Conservation (phyloP, 1,139 yeast genomes). For the Debaryomyces sp. region DNA sequence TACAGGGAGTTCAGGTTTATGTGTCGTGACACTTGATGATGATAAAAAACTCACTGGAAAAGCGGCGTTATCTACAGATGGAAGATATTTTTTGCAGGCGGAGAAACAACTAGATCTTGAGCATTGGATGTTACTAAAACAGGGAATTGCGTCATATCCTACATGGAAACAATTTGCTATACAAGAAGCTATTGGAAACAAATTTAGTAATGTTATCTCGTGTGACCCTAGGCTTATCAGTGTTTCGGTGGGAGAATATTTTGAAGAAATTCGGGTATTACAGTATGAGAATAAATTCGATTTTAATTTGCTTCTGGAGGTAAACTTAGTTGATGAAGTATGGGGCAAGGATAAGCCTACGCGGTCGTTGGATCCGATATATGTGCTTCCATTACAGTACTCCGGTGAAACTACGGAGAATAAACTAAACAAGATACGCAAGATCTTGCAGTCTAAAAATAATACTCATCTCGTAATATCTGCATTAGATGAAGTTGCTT, state of each 20-base stretch:
- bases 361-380: conserved; percentile 42
- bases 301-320: conserved; percentile 34
- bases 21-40: conserved; percentile 48
- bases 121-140: conserved; percentile 42
- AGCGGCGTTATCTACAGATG: conserved; percentile 58
- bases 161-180: conserved; percentile 43
- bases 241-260: conserved; percentile 37
- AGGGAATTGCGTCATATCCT: conserved; percentile 38
- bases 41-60: conserved; percentile 33
- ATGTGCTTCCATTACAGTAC: conserved; percentile 39
- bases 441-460: conserved; percentile 20
- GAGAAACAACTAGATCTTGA: conserved; percentile 39
- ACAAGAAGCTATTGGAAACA: conserved; percentile 33
- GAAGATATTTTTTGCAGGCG: conserved; percentile 56
- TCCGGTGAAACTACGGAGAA: conserved; percentile 45
- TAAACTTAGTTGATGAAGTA: conserved; percentile 41
- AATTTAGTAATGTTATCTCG: conserved; percentile 40
- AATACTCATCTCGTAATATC: conserved; percentile 39
- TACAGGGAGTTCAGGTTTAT: conserved; percentile 61
- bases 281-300: conserved; percentile 23
- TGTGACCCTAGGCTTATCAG: conserved; percentile 43
- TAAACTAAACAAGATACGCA: conserved; percentile 35
- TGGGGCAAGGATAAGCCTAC: conserved; percentile 46
- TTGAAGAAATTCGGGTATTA: conserved; percentile 25
- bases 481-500: conserved; percentile 56